A percentile compares a stretch with the other conserved stretches of the same genome.
Evolutionary conservation across 1,139 yeast genomes (phyloP).

Genomic region (Blastobotrys raffinosifermentans): DNA sequence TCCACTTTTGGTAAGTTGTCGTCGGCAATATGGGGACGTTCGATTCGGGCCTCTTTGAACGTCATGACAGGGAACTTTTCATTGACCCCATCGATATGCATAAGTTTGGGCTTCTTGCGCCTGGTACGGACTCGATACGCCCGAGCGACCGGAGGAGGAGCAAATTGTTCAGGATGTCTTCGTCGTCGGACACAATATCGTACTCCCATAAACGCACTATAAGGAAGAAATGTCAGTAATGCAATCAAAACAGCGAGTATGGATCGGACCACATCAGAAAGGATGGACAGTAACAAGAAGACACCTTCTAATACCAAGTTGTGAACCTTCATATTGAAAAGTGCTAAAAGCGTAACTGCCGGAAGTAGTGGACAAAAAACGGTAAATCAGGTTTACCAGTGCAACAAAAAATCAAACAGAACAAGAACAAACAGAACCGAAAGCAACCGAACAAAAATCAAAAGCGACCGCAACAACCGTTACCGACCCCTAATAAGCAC

Average conservation of each 20-base stretch:
- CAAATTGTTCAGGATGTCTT: slow-evolving; percentile 18
- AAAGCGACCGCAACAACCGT: neutral
- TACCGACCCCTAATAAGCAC: too few relatives aligned
- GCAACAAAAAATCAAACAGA: neutral
- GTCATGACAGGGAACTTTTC: slow-evolving; percentile 58
- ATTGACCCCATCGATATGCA: slow-evolving; percentile 60
- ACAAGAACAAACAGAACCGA: neutral
- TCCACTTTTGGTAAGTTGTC: slow-evolving; percentile 47
- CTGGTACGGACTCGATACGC: slow-evolving; percentile 15
- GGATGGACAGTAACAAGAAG: neutral
- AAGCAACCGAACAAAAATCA: neutral
- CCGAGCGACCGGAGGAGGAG: slow-evolving; percentile 10
- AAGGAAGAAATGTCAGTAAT: slow-evolving; percentile 21
- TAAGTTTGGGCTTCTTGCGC: slow-evolving; percentile 30
- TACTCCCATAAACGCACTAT: slow-evolving; percentile 32
- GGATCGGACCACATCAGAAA: slow-evolving; percentile 2
- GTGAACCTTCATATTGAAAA: slow-evolving; percentile 2
- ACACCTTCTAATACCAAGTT: neutral
- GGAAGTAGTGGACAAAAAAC: neutral
- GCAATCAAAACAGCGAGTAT: slow-evolving; percentile 2
- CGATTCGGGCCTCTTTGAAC: slow-evolving; percentile 39
- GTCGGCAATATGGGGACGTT: slow-evolving; percentile 1
- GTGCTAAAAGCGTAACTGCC: neutral
- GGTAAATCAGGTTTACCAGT: neutral
- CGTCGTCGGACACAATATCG: slow-evolving; percentile 31